Evolutionary conservation across 2,329 filamentous ascomycete species (phyloP).

Genomic region (Aspergillus pseudotamarii): DNA sequence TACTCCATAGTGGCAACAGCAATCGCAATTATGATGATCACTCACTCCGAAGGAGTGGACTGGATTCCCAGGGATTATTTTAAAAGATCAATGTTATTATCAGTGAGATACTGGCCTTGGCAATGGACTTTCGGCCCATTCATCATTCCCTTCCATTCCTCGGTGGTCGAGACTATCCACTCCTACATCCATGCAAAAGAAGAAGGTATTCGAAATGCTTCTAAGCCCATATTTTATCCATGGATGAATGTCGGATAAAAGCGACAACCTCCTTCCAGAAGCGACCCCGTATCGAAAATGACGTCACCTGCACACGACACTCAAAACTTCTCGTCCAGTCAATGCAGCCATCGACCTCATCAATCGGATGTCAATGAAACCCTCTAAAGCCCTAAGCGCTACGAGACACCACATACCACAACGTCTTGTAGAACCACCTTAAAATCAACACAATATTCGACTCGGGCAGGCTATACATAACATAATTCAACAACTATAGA

Average conservation of each 20-base stretch:
- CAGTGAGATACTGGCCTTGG: not conserved
- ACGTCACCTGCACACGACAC: not conserved
- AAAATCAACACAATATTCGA: not conserved
- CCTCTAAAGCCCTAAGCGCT: not conserved
- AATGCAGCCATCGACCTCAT: not conserved
- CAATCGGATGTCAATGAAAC: not conserved
- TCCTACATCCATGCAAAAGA: not conserved
- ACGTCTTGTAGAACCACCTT: too few species aligned
- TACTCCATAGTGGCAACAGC: constrained; percentile 4
- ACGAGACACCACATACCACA: not conserved
- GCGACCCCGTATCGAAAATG: not conserved
- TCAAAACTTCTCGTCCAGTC: not conserved
- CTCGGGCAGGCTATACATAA: not conserved
- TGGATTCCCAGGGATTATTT: not conserved
- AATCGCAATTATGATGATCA: not conserved
- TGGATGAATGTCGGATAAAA: constrained; percentile 2
- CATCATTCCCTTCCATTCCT: not conserved
- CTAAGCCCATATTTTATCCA: not conserved
- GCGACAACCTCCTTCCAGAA: not conserved
- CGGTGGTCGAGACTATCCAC: not conserved
- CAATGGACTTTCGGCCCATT: not conserved
- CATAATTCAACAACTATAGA: not conserved
- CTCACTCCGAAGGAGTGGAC: not conserved
- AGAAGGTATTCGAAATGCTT: too few species aligned
- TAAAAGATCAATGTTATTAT: not conserved